A percentile compares a stretch with the other conserved stretches of the same genome.
Evolutionary conservation across 495 filamentous ascomycete genomes (phyloP).

Genomic region (Aspergillus mulundensis): DNA sequence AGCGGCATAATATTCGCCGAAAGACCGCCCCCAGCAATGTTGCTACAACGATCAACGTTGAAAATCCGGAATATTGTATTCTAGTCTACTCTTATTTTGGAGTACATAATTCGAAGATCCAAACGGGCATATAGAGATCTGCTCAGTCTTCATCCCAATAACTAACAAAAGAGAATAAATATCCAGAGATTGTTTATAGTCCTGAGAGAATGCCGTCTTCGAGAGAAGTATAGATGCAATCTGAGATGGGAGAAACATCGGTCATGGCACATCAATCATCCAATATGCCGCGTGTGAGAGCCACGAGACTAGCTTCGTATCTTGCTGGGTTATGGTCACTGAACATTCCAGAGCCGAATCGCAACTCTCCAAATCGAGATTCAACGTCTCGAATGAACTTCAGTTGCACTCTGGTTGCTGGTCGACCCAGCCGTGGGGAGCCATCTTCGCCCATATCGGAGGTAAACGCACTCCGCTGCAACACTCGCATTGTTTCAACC

Average conservation of each 20-base stretch:
- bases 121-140: background rate
- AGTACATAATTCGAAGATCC: background rate
- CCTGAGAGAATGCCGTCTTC: background rate
- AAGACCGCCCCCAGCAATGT: background rate
- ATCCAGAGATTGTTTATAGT: background rate
- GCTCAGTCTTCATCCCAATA: background rate
- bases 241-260: background rate
- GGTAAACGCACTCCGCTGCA: slow-evolving; percentile 56
- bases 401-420: slow-evolving; percentile 61
- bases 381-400: slow-evolving; percentile 65
- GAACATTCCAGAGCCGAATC: slow-evolving; percentile 69
- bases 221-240: background rate
- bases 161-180: background rate
- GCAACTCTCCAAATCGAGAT: slow-evolving; percentile 62
- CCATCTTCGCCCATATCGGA: slow-evolving; percentile 26
- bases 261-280: slow-evolving; percentile 32
- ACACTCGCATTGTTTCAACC: slow-evolving; percentile 58
- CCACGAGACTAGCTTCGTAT: slow-evolving; percentile 61
- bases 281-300: slow-evolving; percentile 51
- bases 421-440: slow-evolving; percentile 50
- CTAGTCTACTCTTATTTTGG: slow-evolving; percentile 5
- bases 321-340: slow-evolving; percentile 71
- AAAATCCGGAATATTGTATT: background rate
- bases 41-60: background rate
- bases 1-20: background rate